These are phyloP conservation scores for Alliaria petiolata DNA, from an alignment of 345 rosid species.

Conservation along the genomic window DNA sequence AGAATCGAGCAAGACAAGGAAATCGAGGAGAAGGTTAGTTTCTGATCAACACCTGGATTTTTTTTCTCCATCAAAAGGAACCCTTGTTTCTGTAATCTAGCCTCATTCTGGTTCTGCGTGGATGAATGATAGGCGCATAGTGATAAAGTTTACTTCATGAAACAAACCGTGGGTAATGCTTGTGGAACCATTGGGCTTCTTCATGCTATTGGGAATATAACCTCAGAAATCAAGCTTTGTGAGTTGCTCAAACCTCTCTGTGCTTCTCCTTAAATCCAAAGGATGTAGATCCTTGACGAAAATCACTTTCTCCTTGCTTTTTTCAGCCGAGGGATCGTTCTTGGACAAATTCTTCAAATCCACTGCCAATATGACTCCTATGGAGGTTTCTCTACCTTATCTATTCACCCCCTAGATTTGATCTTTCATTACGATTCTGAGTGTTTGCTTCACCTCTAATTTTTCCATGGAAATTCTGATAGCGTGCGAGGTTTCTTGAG, in stretches of 20 bases:
- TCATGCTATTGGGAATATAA: slow-evolving; percentile 85
- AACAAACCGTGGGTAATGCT: slow-evolving; percentile 96
- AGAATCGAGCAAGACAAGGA: slow-evolving; percentile 64
- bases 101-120: slow-evolving; percentile 9
- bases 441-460: not conserved
- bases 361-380: slow-evolving; percentile 71
- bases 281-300: not conserved
- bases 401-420: not conserved
- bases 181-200: slow-evolving; percentile 98
- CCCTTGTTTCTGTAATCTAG: not conserved
- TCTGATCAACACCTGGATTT: not conserved
- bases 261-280: not conserved
- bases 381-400: slow-evolving; percentile 43
- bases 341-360: slow-evolving; percentile 74
- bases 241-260: slow-evolving; percentile 23
- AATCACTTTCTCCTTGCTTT: slow-evolving; percentile 3
- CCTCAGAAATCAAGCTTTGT: slow-evolving; percentile 72
- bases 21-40: slow-evolving; percentile 46
- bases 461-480: too few relatives aligned
- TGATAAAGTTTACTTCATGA: slow-evolving; percentile 83
- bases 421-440: not conserved
- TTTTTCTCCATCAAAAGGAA: too few relatives aligned
- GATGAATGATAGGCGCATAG: slow-evolving; percentile 43
- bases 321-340: slow-evolving; percentile 72
- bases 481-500: slow-evolving; percentile 86